phyloP scores from a whole-genome alignment of 2,329 filamentous ascomycete genomes.

The Penicillium olsonii region DNA sequence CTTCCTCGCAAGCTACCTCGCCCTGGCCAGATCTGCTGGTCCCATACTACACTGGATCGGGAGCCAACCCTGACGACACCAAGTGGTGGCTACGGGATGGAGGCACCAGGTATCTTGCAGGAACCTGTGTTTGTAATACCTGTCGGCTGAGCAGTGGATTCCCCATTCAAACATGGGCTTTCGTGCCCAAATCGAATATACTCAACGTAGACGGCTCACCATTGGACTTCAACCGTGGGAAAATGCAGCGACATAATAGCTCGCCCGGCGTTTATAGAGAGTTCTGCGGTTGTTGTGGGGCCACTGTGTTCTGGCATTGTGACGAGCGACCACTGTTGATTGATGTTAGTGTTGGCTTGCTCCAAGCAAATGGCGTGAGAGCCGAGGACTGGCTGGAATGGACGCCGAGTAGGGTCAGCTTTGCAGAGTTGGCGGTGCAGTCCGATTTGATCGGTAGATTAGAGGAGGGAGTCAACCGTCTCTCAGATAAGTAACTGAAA shows the following conservation, averaged over 20 bases:
- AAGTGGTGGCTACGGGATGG: slow-evolving; percentile 62
- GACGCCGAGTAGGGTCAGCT: slow-evolving; percentile 61
- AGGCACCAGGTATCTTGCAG: slow-evolving; percentile 57
- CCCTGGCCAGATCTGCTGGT: slow-evolving; percentile 57
- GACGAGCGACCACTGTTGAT: slow-evolving; percentile 56
- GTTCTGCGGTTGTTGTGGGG: slow-evolving; percentile 65
- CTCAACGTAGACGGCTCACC: slow-evolving; percentile 41
- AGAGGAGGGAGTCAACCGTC: slow-evolving; percentile 21
- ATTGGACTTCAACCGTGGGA: slow-evolving; percentile 42
- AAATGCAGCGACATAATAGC: slow-evolving; percentile 57
- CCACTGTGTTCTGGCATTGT: slow-evolving; percentile 65
- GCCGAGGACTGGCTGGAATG: slow-evolving; percentile 64
- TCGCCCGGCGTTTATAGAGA: slow-evolving; percentile 57
- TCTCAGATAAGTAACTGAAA: background rate
- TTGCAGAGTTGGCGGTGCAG: slow-evolving; percentile 55
- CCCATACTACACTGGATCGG: slow-evolving; percentile 46
- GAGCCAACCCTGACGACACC: slow-evolving; percentile 49
- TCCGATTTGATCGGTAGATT: slow-evolving; percentile 30
- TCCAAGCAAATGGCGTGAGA: slow-evolving; percentile 55
- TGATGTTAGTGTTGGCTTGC: slow-evolving; percentile 64
- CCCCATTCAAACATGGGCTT: slow-evolving; percentile 67
- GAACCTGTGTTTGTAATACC: slow-evolving; percentile 62
- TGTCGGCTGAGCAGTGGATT: slow-evolving; percentile 64
- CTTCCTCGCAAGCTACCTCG: slow-evolving; percentile 49
- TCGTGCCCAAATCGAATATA: slow-evolving; percentile 63